Base-by-base conservation (phyloP, 2,329 filamentous ascomycete species). In the Penicillium corylophilum region DNA sequence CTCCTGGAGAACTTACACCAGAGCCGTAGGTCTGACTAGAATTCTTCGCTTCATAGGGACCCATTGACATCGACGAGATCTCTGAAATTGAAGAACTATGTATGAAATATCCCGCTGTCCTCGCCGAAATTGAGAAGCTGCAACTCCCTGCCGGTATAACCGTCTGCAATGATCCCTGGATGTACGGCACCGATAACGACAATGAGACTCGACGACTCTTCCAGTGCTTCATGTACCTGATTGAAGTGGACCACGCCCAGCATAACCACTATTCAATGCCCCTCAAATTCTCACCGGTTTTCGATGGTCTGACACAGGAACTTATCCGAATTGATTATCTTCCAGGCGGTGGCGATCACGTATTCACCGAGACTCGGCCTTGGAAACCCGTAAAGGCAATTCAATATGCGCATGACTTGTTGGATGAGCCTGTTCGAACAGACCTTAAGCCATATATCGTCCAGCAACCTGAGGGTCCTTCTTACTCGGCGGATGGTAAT, bases 321-420 rank as follows among this genome's bases (percentile, higher is more conserved):
- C 78, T 90, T 33, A 78, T 87, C 41, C 81, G 87, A 10, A 86
- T 90, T 56, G 87, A 90, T 63, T 76, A 82, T 50, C 69, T 90
- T 4, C 86, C 87, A 1, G 88, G 84, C 3, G 87, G 87, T 2
- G 77, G 75, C 5, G 86, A 88, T 65, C 77, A 81, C 49, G 81
- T 78, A 5, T 74, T 79, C 53, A 80, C 79, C 53, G 76, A 79
- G 2, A 74, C 81, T 0, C 72, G 77, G 44, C 80, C 83, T 4
- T 85, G 82, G 72, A 79, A 82, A 65, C 74, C 83, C 1, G 75
- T 76, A 10, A 74, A 76, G 28, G 71, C 79, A 0, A 78, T 74
- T 42, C 74, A 79, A 59, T 80, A 81, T 46, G 72, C 79, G 2
- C 83, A 87, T 62, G 87, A 89, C 64, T 81, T 84, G 1, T 82